Conservation (phyloP, 2,329 filamentous ascomycete genomes). For the Fusarium solani-melongenae region DNA sequence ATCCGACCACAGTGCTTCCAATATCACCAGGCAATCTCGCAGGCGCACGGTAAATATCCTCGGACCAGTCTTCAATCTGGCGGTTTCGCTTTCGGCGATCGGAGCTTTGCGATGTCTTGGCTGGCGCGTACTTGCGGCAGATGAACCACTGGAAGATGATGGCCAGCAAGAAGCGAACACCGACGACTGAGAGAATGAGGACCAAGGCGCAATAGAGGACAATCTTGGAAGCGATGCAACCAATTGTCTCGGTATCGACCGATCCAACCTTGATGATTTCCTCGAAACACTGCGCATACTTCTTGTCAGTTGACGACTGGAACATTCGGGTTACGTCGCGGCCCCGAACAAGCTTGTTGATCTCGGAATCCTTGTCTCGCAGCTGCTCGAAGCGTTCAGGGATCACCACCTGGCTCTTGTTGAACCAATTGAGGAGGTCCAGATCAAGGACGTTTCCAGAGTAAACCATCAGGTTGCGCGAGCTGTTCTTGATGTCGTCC, state of each 20-base stretch:
- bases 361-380: slow-evolving; percentile 70
- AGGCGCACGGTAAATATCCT: slow-evolving; percentile 95
- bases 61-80: slow-evolving; percentile 97
- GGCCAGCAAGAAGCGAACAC: slow-evolving; percentile 87
- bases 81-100: slow-evolving; percentile 86
- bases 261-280: slow-evolving; percentile 96
- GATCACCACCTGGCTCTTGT: slow-evolving; percentile 79
- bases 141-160: slow-evolving; percentile 97
- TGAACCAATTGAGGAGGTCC: slow-evolving; percentile 90
- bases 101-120: slow-evolving; percentile 84
- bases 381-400: slow-evolving; percentile 84
- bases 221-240: slow-evolving; percentile 96
- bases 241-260: slow-evolving; percentile 94
- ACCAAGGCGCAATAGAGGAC: slow-evolving; percentile 93
- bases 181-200: slow-evolving; percentile 91
- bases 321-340: slow-evolving; percentile 91
- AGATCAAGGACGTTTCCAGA: slow-evolving; percentile 94
- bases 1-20: slow-evolving; percentile 70
- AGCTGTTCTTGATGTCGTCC: slow-evolving; percentile 90
- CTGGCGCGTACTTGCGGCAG: slow-evolving; percentile 83
- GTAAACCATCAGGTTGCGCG: slow-evolving; percentile 92
- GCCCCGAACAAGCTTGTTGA: slow-evolving; percentile 76
- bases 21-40: slow-evolving; percentile 82
- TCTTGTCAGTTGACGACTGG: slow-evolving; percentile 81
- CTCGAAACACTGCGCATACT: slow-evolving; percentile 85